A percentile compares a stretch with the other conserved stretches of the same genome.
These are phyloP conservation scores for Aspergillus sp. DNA, from an alignment of 2,329 filamentous ascomycete species.

Conservation along the genomic window DNA sequence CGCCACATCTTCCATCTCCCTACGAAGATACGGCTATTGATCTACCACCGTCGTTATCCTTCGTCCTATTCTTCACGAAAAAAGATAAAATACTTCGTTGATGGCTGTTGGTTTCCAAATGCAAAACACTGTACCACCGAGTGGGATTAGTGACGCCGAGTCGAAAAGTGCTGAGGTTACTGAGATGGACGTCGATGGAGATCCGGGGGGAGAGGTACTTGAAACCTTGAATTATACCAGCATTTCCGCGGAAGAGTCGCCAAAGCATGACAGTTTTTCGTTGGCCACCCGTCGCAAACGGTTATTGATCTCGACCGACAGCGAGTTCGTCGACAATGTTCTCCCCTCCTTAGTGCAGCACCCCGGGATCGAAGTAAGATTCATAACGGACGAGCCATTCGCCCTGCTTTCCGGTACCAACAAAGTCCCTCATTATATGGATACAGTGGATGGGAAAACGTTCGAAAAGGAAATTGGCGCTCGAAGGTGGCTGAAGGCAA, in stretches of 20 bases:
- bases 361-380: slow-evolving; percentile 40
- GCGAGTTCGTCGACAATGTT: slow-evolving; percentile 40
- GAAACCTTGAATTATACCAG: slow-evolving; percentile 13
- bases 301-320: slow-evolving; percentile 32
- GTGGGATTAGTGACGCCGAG: slow-evolving; percentile 4
- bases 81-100: neutral
- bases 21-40: neutral
- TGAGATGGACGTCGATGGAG: slow-evolving; percentile 31
- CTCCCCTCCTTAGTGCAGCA: slow-evolving; percentile 40
- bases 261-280: slow-evolving; percentile 4
- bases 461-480: slow-evolving; percentile 40
- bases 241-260: neutral
- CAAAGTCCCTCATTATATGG: slow-evolving; percentile 42
- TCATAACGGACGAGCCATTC: slow-evolving; percentile 42
- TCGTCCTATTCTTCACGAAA: neutral
- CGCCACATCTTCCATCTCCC: neutral
- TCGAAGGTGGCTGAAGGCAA: slow-evolving; percentile 43
- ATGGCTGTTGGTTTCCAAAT: slow-evolving; percentile 17
- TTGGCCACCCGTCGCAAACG: slow-evolving; percentile 18
- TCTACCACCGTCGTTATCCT: neutral
- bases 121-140: slow-evolving; percentile 2
- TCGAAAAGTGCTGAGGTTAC: slow-evolving; percentile 16
- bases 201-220: slow-evolving; percentile 17
- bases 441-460: slow-evolving; percentile 39
- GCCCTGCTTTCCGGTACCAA: slow-evolving; percentile 38